Evolutionary conservation across 2,329 filamentous ascomycete species (phyloP), one percentile per base, ranked within the genome.

Genomic region (Phialophora verrucosa): DNA sequence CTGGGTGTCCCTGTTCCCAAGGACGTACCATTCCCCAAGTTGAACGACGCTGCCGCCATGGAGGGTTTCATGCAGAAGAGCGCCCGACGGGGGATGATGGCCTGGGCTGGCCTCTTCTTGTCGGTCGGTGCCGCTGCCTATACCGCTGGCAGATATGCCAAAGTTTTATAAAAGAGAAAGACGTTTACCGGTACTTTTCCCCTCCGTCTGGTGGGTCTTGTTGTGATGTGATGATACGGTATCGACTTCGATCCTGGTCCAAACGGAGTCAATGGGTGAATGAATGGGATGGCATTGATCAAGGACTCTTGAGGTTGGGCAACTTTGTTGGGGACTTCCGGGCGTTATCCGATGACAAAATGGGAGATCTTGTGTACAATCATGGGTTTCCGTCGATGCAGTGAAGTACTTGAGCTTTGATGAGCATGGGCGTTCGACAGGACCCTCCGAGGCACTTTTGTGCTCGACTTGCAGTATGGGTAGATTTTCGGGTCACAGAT

Each of bases 71-170:
- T 72, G 70, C 68, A 72, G 60, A 55, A 59, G n/a, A 70, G 69
- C 68, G 65, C 76, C 23, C 64, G 67, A n/a, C 70, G 73, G 7
- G 76, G 74, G 0, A 64, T 78, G 50, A 70, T 67, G 29, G 66
- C 73, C 1, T 78, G 76, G 76, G 73, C 68, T 12, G 65, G 68
- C 8, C 70, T 75, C 11, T 59, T 76, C 38, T 65, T 67, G 1
- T 59, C 69, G 17, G 29, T 68, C 38, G 73, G 69, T 50, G 67
- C 59, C 54, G 70, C 56, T 32, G 65, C 62, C 10, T 64, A 61
- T 14, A 59, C 55, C 17, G 66, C 50, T 12, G 68, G 56, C 27
- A 68, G 35, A 57, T 69, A 67, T 42, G 64, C 55, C 61, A 59
- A 64, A 20, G 12, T 66, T 44, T 32, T 69, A 17, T 67, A 31